Base-by-base conservation (phyloP, 2,329 filamentous ascomycete genomes). In the Graphiopsis chlorocephala region DNA sequence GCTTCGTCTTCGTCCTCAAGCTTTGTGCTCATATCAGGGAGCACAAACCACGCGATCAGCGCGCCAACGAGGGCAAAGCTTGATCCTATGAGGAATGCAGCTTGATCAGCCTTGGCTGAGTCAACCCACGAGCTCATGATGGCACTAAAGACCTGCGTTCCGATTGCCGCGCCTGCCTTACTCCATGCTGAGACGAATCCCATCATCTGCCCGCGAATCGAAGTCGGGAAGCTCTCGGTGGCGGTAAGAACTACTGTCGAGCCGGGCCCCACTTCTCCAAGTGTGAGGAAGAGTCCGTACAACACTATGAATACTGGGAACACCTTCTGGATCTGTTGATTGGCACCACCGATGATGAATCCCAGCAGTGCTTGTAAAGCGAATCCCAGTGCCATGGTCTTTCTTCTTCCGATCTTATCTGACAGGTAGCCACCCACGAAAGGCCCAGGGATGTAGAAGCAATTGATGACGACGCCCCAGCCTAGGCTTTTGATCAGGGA, bases 381-480 rank as follows among this genome's bases (percentile, higher is more conserved):
- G 6, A 96, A 90, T 11, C 92, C 92, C 3, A 88, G 77, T 1
- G 86, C 85, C 1, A 97, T 83, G 1, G 90, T 89, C 70, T 89
- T 86, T 66, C 89, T 87, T 0, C 92, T 91, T 0, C 93, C 93
- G 50, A 95, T 80, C 78, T 82, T 86, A 77, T 96, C 93, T 31
- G 87, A 90, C 7, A 91, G 80, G 61, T 90, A 90, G 0, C 91
- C 90, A 25, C 93, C 93, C 5, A 90, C 78, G 61, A 92, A 82
- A 15, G 91, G 90, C 0, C 93, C 93, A 0, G 92, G 92, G 56
- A 96, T 84, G 76, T 95, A 95, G 77, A 96, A 96, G 67, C 92
- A 79, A 75, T 95, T 96, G 80, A 95, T 87, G 31, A 96, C 84
- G 0, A 90, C 92, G 74, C 92, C 93, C 92, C 92, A 96, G 48